Evolutionary conservation across 371 early-diverging fungal species (phyloP).

Genomic region (Mucor velutinosus): DNA sequence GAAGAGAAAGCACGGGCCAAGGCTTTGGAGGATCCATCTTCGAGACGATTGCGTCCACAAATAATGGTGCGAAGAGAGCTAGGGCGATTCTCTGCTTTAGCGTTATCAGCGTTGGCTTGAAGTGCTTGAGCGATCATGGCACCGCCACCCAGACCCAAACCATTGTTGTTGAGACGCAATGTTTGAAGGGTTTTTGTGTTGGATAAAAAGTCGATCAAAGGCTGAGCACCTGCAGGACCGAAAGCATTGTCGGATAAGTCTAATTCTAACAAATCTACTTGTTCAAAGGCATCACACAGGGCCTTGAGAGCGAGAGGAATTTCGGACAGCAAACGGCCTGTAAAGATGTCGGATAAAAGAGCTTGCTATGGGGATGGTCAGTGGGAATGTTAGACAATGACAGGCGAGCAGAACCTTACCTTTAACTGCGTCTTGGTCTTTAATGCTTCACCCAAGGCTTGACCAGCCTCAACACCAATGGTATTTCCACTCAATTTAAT

Average conservation of each 20-base stretch:
- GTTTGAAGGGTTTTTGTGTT: conserved; percentile 78
- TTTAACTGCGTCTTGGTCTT: conserved; percentile 68
- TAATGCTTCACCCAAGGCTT: conserved; percentile 79
- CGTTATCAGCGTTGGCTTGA: conserved; percentile 70
- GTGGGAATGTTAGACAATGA: too few species aligned
- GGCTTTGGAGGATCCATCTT: conserved; percentile 77
- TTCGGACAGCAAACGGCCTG: conserved; percentile 88
- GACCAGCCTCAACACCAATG: conserved; percentile 90
- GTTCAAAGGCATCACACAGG: conserved; percentile 82
- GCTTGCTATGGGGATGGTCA: conserved; percentile 39
- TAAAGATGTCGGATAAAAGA: conserved; percentile 89
- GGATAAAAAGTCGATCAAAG: conserved; percentile 82
- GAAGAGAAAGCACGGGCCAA: conserved; percentile 84
- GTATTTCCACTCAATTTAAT: conserved; percentile 93
- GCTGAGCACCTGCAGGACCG: conserved; percentile 92
- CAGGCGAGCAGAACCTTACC: conserved; percentile 45
- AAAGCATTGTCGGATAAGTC: conserved; percentile 98
- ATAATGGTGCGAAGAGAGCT: conserved; percentile 81
- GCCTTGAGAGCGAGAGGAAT: conserved; percentile 85
- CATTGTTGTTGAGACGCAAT: conserved; percentile 94
- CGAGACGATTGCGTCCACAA: conserved; percentile 94
- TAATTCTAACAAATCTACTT: conserved; percentile 74
- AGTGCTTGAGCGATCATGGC: conserved; percentile 86
- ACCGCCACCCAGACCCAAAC: conserved; percentile 91
- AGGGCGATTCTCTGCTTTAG: conserved; percentile 59